Evolutionary conservation across 2,329 filamentous ascomycete species (phyloP), one percentile per base, ranked within the genome.

Genomic region (Aspergillus calidoustus): DNA sequence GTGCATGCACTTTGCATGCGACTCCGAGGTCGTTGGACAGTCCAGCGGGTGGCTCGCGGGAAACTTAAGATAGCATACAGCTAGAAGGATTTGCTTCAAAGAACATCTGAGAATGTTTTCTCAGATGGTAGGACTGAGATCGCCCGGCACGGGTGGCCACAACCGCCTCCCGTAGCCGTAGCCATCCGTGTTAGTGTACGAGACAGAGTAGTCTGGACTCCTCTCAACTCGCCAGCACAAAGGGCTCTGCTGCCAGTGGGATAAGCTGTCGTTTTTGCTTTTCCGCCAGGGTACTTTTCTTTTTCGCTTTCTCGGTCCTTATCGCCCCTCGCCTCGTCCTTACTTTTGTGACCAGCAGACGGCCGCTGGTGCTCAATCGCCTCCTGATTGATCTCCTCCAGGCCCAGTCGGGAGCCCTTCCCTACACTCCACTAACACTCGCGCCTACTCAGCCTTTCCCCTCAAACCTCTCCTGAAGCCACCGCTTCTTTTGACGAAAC

Each of bases 401-500:
- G 38, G 49, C 13, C 59, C 41, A 61, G 54, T 61, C 59, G 50
- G 59, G 53, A 57, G 43, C 54, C 54, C 50, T 25, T 38, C 15
- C 34, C 52, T 30, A 41, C 54, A 56, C 59, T 61, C 59, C 59
- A 61, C 59, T 57, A 52, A 43, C 54, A 50, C 28, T 54, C 46
- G 31, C 41, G 34, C 57, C 43, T 44, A 49, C 59, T 48, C 23
- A 31, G n/a, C 50, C n/a, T 38, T 53, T 52, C 58, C 53, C 59
- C 54, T 61, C 55, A 61, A 61, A 53, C 51, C 60, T 49, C 60
- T 63, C 60, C 63, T 63, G 60, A 63, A 61, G 62, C 62, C 64
- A 64, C 61, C 59, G 63, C 62, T 64, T 55, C 59, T 66, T 60
- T 57, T 50, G 31, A 49, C 54, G 15, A 57, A 61, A 61, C 54